phyloP scores from a whole-genome alignment of 164 flowering plant species.

The Pachysandra terminalis region DNA sequence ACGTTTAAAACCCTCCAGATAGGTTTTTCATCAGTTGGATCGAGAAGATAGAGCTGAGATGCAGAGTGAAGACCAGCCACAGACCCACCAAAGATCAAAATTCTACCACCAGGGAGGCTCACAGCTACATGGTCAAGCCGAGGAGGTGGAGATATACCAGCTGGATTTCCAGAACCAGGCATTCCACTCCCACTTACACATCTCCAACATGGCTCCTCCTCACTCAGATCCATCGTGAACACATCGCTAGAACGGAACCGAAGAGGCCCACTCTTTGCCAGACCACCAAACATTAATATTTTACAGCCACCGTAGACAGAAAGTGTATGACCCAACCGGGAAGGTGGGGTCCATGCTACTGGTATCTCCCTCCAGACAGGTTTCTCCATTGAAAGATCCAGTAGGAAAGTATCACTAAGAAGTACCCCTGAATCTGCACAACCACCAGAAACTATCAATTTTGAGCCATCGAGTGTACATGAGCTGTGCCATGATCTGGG shows the following conservation, averaged over 20 bases:
- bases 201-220: slow-evolving; percentile 89
- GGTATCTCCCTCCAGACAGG: slow-evolving; percentile 94
- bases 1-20: slow-evolving; percentile 92
- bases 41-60: slow-evolving; percentile 76
- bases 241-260: slow-evolving; percentile 88
- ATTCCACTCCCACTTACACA: slow-evolving; percentile 83
- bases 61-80: slow-evolving; percentile 96
- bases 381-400: slow-evolving; percentile 84
- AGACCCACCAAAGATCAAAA: slow-evolving; percentile 90
- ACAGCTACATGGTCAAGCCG: slow-evolving; percentile 94
- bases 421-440: slow-evolving; percentile 97
- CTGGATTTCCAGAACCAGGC: slow-evolving; percentile 93
- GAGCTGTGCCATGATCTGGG: slow-evolving; percentile 99
- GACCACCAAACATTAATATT: slow-evolving; percentile 90
- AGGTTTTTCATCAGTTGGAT: slow-evolving; percentile 92
- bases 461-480: slow-evolving; percentile 90
- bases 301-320: slow-evolving; percentile 87
- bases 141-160: slow-evolving; percentile 87
- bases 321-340: slow-evolving; percentile 81
- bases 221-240: slow-evolving; percentile 82
- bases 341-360: slow-evolving; percentile 85
- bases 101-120: slow-evolving; percentile 86
- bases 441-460: slow-evolving; percentile 89
- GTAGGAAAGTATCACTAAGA: slow-evolving; percentile 78
- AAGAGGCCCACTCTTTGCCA: slow-evolving; percentile 90